These are phyloP conservation scores for Neoboletus subvelutipes DNA, from an alignment of 768 basidiomycete genomes.

Conservation along the genomic window DNA sequence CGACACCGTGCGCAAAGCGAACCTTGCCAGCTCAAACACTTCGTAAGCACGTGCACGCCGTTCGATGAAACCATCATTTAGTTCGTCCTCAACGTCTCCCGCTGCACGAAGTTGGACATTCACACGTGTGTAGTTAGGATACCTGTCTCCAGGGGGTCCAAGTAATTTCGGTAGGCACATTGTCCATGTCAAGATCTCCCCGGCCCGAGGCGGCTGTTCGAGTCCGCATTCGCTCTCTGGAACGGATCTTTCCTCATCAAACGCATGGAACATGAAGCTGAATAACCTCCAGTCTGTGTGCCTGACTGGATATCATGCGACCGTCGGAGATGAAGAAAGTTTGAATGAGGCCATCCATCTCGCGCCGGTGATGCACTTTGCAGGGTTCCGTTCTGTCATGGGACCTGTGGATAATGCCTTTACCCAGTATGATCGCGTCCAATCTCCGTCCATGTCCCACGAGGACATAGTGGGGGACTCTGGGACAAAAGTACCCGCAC, in stretches of 20 bases:
- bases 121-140: neutral
- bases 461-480: neutral
- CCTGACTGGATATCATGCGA: neutral
- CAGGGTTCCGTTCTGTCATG: neutral
- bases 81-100: neutral
- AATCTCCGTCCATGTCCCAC: neutral
- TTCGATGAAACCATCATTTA: neutral
- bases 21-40: conserved; percentile 52
- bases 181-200: neutral
- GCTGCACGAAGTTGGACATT: no score
- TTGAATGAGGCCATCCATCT: neutral
- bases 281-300: no score
- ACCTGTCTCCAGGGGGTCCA: no score
- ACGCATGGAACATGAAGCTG: neutral
- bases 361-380: neutral
- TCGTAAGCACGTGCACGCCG: conserved; percentile 37
- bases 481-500: no score
- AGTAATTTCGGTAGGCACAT: neutral
- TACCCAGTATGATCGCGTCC: neutral
- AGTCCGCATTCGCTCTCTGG: neutral
- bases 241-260: neutral
- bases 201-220: neutral
- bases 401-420: neutral
- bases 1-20: conserved; percentile 42
- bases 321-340: neutral